Percentiles rank a stretch among this genome's conserved stretches.
These are phyloP conservation scores for Vigna unguiculata DNA, from an alignment of 306 rosid genomes.

Conservation along the genomic window DNA sequence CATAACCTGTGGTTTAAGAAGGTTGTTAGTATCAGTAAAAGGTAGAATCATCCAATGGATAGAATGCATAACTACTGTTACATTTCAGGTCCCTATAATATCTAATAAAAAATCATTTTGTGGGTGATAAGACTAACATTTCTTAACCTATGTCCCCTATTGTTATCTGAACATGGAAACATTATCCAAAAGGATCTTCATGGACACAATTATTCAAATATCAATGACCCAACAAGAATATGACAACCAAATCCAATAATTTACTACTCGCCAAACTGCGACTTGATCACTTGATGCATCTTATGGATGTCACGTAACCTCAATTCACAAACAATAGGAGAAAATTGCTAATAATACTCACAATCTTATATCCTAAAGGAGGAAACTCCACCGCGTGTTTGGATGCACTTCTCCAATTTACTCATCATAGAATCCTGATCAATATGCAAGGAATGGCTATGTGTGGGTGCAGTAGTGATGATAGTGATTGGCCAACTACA, in stretches of 20 bases:
- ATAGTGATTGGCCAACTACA: conserved; percentile 17
- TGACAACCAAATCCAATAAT: conserved; percentile 30
- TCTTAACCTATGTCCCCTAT: conserved; percentile 8
- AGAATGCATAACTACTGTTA: background rate
- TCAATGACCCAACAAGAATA: conserved; percentile 5
- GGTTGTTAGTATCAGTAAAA: conserved; percentile 21
- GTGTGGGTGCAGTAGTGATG: conserved; percentile 3
- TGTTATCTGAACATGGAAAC: conserved; percentile 21
- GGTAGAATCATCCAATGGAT: background rate
- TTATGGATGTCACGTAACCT: conserved; percentile 22
- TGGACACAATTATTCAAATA: conserved; percentile 12
- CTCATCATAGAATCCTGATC: background rate
- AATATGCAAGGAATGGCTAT: background rate
- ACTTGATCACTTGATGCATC: conserved; percentile 35
- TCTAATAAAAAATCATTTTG: background rate
- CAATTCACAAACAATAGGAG: conserved; percentile 30
- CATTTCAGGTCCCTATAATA: background rate
- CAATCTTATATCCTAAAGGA: conserved; percentile 23
- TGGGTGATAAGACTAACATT: background rate
- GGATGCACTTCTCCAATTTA: conserved; percentile 26
- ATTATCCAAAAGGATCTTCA: conserved; percentile 28
- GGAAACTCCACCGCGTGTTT: background rate
- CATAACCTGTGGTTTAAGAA: conserved; percentile 61
- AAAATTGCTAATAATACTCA: conserved; percentile 21
- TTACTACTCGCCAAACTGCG: background rate